These are phyloP conservation scores for Malus hybrid DNA, from an alignment of 331 rosid species.

Conservation along the genomic window DNA sequence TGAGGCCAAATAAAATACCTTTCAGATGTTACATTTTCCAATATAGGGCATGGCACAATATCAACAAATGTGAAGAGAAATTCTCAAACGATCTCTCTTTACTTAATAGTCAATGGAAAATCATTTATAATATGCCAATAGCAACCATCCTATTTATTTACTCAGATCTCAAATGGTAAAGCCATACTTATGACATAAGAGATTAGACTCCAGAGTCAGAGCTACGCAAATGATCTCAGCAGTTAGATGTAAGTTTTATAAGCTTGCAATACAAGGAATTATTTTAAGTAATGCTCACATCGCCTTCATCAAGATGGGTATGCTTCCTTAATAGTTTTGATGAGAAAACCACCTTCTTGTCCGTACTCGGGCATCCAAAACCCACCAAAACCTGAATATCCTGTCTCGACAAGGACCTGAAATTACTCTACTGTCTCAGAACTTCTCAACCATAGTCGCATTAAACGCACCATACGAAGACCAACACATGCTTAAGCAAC, in stretches of 20 bases:
- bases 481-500: constrained; percentile 8
- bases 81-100: background rate
- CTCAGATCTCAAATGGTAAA: too few relatives aligned
- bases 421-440: constrained; percentile 39
- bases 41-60: background rate
- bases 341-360: constrained; percentile 89
- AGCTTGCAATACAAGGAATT: background rate
- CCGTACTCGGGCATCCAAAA: constrained; percentile 88
- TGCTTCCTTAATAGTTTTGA: constrained; percentile 81
- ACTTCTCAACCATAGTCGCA: constrained; percentile 2
- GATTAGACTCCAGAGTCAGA: background rate
- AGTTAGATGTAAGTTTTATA: background rate
- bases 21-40: background rate
- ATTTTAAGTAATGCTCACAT: constrained; percentile 51
- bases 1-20: background rate
- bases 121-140: background rate
- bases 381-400: constrained; percentile 90
- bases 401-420: constrained; percentile 84
- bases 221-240: background rate
- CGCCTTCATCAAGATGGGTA: constrained; percentile 95
- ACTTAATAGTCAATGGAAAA: background rate
- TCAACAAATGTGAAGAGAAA: background rate
- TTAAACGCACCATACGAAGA: background rate
- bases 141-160: background rate
- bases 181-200: too few relatives aligned